Evolutionary conservation across 1,284 basidiomycete species (phyloP), one percentile per base, ranked within the genome.

Genomic region (Ceratobasidium sp.): DNA sequence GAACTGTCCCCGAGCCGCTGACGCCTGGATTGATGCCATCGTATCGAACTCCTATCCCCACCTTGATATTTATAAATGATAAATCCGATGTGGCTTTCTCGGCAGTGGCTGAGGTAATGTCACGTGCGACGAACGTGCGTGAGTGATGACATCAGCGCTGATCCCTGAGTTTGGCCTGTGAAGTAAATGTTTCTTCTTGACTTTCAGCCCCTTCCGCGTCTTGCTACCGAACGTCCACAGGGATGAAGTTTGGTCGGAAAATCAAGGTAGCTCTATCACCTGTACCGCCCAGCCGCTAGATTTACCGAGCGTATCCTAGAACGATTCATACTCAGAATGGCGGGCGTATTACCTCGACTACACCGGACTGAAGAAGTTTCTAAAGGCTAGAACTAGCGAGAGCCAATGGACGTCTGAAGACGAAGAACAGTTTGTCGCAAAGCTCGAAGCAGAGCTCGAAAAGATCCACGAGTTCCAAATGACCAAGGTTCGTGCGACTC

Each of bases 401-500:
- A 84, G 83, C 60, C 79, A 79, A 61, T 98, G 96, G 96, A 87
- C 84, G 34, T 86, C 88, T 60, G 82, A 85, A 9, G 94, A 97
- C 79, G 96, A 98, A 81, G 84, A 84, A 30, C 88, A 91, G 57
- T 98, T 97, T 79, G 90, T 89, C 26, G 80, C 79, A 48, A 86
- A 92, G 82, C 89, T 98, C 72, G 91, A 94, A 79, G 85, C 85
- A 74, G 96, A 99, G 82, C 86, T 99, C 55, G 93, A 97, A 79
- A 99, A 99, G 84, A 92, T 98, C 72, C 93, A 98, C 78, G 90
- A 91, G 78, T 99, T 99, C 80, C 97, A 99, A 80, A 93, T 91
- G 79, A 83, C 86, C 57, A 99, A 98, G 88, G 94, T 91, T 61
- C 74, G 84, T 77, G 3, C 14, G 72, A 10, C 34, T 23, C 23